Base-by-base conservation (phyloP, 352 stramenopile genomes). In the Globisporangium recalcitrans region DNA sequence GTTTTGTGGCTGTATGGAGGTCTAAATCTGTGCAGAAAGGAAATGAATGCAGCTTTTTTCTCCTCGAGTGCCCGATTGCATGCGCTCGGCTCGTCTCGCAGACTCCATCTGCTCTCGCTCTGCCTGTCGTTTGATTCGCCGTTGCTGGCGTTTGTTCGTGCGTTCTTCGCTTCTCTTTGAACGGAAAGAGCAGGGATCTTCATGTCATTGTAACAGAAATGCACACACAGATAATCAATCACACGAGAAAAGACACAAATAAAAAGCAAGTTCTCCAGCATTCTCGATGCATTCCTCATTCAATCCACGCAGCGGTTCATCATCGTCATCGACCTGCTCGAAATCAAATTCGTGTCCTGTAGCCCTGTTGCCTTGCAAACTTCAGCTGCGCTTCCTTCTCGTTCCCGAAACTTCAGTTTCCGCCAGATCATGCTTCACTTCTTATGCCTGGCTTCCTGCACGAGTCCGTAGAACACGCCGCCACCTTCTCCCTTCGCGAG, bases 381-480 rank as follows among this genome's bases (percentile, higher is more conserved):
- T n/a, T 44, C 36, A 44, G 16, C 36, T 8, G 36, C 36, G 0
- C 14, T 44, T 44, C 36, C 21, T 26, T 6, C 38, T 7, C 38
- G 5, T 14, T 21, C 42, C 32, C 16, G 4, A 8, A 54, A 38
- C 48, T 54, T 54, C 48, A 38, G 48, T 38, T 38, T 22, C 14
- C 3, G 3, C 24, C n/a, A 22, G 4, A 5, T 31, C 9, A 8
- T 31, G 46, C 14, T 27, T 52, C 46, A 57, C 19, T 57, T 36
- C 14, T 31, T 22, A 10, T 57, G 51, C 29, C 48, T 58, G 56
- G 14, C 22, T 29, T 68, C 62, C 57, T 68, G 64, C 8, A 55
- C 62, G n/a, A 64, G 57, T 9, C 4, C 29, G 14, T 27, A 53
- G 19, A 68, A 68, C 4, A 52, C 31, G 2, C 62, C 47, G 24